phyloP scores from a whole-genome alignment of 2,329 filamentous ascomycete genomes.

The Penicillium brasilianum region DNA sequence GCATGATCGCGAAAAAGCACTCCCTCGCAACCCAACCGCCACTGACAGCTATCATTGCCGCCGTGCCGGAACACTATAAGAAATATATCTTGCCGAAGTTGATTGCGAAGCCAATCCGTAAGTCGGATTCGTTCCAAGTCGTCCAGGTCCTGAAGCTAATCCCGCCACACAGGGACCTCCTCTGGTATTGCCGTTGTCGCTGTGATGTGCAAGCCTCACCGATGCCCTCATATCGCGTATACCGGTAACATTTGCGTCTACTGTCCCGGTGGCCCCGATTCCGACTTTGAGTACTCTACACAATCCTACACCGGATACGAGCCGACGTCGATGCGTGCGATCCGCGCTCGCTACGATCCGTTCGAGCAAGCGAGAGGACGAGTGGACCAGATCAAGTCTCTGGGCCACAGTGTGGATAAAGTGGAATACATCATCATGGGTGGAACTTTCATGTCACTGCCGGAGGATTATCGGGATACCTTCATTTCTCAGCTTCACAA shows the following conservation, averaged over 20 bases:
- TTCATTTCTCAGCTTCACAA: conserved; percentile 98
- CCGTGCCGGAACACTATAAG: conserved; percentile 99
- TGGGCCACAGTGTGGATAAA: conserved; percentile 97
- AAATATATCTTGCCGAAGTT: conserved; percentile 97
- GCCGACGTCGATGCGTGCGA: conserved; percentile 97
- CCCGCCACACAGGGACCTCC: conserved; percentile 70
- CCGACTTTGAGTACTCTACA: conserved; percentile 98
- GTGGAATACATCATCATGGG: conserved; percentile 99
- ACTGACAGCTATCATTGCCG: conserved; percentile 94
- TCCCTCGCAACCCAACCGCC: conserved; percentile 85
- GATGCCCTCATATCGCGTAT: conserved; percentile 97
- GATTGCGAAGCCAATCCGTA: conserved; percentile 94
- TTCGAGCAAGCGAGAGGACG: conserved; percentile 96
- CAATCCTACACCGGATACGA: conserved; percentile 99
- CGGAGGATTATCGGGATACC: conserved; percentile 84
- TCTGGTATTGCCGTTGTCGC: conserved; percentile 97
- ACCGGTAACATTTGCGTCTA: conserved; percentile 99
- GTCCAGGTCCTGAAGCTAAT: conserved; percentile 17
- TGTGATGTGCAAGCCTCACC: conserved; percentile 99
- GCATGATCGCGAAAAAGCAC: conserved; percentile 91
- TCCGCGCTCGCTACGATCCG: conserved; percentile 93
- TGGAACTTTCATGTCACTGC: conserved; percentile 96
- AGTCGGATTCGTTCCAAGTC: conserved; percentile 35
- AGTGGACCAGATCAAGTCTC: conserved; percentile 93
- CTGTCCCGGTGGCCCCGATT: conserved; percentile 95